Evolutionary conservation across 2,329 filamentous ascomycete species (phyloP).

Genomic region (Niveomyces coronatus): DNA sequence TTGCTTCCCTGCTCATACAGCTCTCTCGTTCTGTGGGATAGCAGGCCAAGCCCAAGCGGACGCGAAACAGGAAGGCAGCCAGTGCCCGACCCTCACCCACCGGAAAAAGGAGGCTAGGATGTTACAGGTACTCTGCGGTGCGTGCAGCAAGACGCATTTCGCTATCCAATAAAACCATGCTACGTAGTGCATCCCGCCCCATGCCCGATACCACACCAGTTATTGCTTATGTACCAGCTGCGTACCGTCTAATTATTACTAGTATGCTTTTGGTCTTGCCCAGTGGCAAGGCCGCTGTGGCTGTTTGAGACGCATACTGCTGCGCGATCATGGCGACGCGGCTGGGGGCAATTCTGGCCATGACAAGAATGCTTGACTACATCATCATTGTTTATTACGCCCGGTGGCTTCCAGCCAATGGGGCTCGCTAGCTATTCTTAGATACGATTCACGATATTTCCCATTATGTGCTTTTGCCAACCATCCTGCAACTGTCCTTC

Average conservation of each 20-base stretch:
- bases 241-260: neutral
- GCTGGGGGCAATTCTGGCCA: neutral
- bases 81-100: neutral
- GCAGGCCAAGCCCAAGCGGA: neutral
- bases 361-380: too few species aligned
- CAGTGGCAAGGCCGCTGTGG: neutral
- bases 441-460: too few species aligned
- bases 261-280: neutral
- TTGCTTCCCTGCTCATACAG: neutral
- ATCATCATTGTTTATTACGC: too few species aligned
- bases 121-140: neutral
- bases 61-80: neutral
- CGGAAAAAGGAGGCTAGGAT: neutral
- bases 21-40: neutral
- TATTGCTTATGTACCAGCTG: neutral
- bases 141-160: neutral
- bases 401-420: too few species aligned
- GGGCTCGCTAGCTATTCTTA: too few species aligned
- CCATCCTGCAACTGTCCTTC: too few species aligned
- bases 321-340: neutral
- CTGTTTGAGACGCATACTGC: neutral
- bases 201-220: neutral
- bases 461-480: too few species aligned
- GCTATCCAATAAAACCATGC: neutral
- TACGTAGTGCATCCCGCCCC: neutral